phyloP scores from a whole-genome alignment of 1,139 yeast species.

The Lizanozyma gosingica region DNA sequence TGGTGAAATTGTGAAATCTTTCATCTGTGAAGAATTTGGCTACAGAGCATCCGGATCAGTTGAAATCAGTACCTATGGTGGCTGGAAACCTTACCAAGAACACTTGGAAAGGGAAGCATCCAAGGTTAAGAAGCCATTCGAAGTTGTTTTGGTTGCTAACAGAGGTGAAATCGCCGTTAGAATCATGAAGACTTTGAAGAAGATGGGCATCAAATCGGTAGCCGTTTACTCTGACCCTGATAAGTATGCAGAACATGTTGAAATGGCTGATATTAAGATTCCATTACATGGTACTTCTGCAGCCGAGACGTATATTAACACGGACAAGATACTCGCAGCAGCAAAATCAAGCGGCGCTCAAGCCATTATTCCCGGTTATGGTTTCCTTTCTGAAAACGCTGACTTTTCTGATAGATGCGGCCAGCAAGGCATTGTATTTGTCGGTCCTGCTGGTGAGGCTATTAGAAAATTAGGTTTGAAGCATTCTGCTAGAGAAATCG shows the following conservation, averaged over 20 bases:
- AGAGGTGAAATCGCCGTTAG: conserved; percentile 98
- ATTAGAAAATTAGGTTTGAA: conserved; percentile 85
- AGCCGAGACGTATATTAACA: conserved; percentile 80
- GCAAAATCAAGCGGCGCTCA: conserved; percentile 79
- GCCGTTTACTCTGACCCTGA: conserved; percentile 92
- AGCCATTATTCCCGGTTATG: conserved; percentile 96
- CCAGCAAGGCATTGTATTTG: conserved; percentile 76
- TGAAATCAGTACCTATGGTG: conserved; percentile 79
- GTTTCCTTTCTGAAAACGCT: conserved; percentile 93
- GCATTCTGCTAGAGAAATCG: conserved; percentile 94
- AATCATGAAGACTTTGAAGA: conserved; percentile 78
- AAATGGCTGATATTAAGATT: conserved; percentile 71
- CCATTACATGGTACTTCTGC: conserved; percentile 77
- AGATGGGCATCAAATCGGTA: conserved; percentile 65
- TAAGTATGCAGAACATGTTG: conserved; percentile 77
- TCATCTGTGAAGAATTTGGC: conserved; percentile 87
- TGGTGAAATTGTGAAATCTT: conserved; percentile 84
- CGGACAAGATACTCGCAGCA: conserved; percentile 76
- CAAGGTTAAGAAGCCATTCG: conserved; percentile 52
- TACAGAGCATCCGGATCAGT: conserved; percentile 60
- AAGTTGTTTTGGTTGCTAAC: conserved; percentile 81
- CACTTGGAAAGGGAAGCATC: conserved; percentile 17
- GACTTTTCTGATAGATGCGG: conserved; percentile 87
- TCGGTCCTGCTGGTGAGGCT: conserved; percentile 92
- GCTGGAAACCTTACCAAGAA: conserved; percentile 71